These are phyloP conservation scores for Beauveria caledonica DNA, from an alignment of 2,329 filamentous ascomycete species.

Conservation along the genomic window DNA sequence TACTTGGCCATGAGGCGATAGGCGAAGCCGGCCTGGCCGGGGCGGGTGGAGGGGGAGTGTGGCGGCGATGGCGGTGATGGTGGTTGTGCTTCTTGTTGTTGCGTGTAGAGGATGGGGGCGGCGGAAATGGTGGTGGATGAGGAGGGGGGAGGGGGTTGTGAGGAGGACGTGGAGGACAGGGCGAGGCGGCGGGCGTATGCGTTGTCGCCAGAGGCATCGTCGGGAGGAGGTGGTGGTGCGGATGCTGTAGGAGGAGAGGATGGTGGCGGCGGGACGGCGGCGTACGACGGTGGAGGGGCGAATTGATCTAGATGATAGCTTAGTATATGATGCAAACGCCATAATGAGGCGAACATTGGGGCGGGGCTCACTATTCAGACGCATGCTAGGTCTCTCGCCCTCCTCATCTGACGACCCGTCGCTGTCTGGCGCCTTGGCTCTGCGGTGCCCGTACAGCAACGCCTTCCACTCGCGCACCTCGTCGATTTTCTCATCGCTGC, in stretches of 20 bases:
- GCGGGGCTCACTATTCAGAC: conserved; percentile 25
- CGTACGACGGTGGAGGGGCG: conserved; percentile 49
- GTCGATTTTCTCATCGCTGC: conserved; percentile 72
- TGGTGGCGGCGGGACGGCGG: conserved; percentile 48
- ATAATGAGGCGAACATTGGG: background rate
- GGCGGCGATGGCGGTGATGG: conserved; percentile 10
- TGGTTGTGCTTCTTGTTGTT: conserved; percentile 29
- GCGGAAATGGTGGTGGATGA: conserved; percentile 54
- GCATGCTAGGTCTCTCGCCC: conserved; percentile 20
- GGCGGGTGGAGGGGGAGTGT: conserved; percentile 57
- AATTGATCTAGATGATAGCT: conserved; percentile 41
- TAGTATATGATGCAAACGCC: conserved; percentile 12
- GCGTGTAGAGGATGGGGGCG: conserved; percentile 65
- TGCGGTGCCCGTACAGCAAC: conserved; percentile 64
- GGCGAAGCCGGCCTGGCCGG: conserved; percentile 78
- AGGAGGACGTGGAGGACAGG: conserved; percentile 43
- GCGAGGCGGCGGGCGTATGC: conserved; percentile 57
- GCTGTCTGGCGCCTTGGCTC: conserved; percentile 35
- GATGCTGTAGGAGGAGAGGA: conserved; percentile 39
- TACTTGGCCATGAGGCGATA: conserved; percentile 87
- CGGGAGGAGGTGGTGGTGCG: conserved; percentile 36
- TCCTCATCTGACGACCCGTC: conserved; percentile 32
- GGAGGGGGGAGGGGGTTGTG: conserved; percentile 25
- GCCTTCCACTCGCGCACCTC: conserved; percentile 83
- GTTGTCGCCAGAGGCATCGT: conserved; percentile 60